Evolutionary conservation across 768 basidiomycete genomes (phyloP).

Genomic region (Pseudohyphozyma bogoriensis): DNA sequence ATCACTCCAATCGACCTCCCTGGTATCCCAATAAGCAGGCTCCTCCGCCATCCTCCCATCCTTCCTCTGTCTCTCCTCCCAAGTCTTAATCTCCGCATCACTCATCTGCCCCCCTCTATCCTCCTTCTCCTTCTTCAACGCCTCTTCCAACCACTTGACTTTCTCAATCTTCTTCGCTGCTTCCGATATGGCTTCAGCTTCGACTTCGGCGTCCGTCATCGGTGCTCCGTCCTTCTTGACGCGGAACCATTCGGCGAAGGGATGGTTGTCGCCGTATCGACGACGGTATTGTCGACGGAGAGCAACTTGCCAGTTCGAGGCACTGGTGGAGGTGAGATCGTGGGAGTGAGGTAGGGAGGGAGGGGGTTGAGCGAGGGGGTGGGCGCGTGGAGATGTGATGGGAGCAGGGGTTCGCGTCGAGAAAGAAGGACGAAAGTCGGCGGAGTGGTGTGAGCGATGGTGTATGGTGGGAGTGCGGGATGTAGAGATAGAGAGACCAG

Average conservation of each 20-base stretch:
- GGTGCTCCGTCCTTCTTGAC: not conserved
- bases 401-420: too few relatives aligned
- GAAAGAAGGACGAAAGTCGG: too few relatives aligned
- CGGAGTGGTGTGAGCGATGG: too few relatives aligned
- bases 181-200: not conserved
- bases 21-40: constrained; percentile 11
- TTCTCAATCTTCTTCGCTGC: not conserved
- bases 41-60: not conserved
- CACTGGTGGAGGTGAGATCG: not conserved
- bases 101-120: not conserved
- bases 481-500: too few relatives aligned
- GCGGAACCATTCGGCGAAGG: constrained; percentile 10
- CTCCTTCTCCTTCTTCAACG: not conserved
- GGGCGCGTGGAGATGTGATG: not conserved
- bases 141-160: not conserved
- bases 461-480: too few relatives aligned
- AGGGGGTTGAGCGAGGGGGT: not conserved
- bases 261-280: constrained; percentile 17
- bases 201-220: not conserved
- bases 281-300: constrained; percentile 24
- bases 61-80: constrained; percentile 3
- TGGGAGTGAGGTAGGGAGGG: not conserved
- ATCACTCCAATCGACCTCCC: constrained; percentile 26
- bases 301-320: constrained; percentile 21
- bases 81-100: not conserved